phyloP scores from a whole-genome alignment of 441 rosid species.

The Adansonia gregorii region DNA sequence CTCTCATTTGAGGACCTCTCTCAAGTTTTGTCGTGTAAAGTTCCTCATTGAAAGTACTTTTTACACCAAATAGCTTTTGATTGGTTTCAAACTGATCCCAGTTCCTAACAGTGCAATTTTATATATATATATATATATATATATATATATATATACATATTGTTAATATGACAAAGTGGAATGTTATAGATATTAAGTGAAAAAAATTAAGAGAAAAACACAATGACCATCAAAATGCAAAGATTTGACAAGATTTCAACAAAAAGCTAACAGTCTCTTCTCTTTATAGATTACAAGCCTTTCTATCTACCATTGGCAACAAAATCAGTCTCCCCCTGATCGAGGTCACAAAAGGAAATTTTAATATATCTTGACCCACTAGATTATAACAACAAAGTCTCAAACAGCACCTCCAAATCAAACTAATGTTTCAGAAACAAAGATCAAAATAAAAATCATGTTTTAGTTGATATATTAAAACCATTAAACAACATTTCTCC shows the following conservation, averaged over 20 bases:
- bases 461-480: not conserved
- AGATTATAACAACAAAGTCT: not conserved
- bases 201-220: not conserved
- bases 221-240: not conserved
- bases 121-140: not conserved
- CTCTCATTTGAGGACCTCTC: constrained; percentile 65
- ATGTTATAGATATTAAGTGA: not conserved
- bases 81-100: constrained; percentile 95
- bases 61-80: constrained; percentile 75
- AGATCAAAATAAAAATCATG: not conserved
- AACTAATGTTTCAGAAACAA: not conserved
- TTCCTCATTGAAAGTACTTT: constrained; percentile 84
- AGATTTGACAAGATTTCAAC: not conserved
- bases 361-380: not conserved
- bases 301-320: not conserved
- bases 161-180: not conserved
- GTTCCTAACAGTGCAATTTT: constrained; percentile 44
- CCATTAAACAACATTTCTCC: not conserved
- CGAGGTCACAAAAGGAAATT: not conserved
- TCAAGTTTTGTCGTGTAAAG: constrained; percentile 85
- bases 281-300: not conserved
- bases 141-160: constrained; percentile 16
- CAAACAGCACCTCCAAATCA: not conserved
- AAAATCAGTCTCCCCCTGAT: not conserved
- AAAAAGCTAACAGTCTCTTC: not conserved